A percentile compares a stretch with the other conserved stretches of the same genome.
Evolutionary conservation across 192 early-diverging fungal genomes (phyloP).

Genomic region (Entrophospora sp.): DNA sequence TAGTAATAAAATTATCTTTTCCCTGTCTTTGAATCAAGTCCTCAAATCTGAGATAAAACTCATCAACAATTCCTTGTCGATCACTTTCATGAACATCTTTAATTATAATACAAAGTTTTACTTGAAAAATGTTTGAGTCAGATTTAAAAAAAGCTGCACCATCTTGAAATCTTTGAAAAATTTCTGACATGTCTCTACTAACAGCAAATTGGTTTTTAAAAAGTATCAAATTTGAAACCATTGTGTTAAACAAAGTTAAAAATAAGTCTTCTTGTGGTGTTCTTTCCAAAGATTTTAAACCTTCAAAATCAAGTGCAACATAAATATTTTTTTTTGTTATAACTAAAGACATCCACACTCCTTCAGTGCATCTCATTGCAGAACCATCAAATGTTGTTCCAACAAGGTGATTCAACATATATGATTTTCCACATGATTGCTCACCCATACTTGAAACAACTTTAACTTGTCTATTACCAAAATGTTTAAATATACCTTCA

Average conservation of each 20-base stretch:
- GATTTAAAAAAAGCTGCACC: background rate
- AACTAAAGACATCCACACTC: conserved; percentile 21
- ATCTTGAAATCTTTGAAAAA: conserved; percentile 23
- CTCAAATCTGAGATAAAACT: background rate
- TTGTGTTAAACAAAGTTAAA: background rate
- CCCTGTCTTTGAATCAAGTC: background rate
- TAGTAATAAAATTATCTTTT: conserved; percentile 20
- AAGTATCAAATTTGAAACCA: background rate
- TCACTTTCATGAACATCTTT: conserved; percentile 4
- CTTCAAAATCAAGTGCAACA: conserved; percentile 22
- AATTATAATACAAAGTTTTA: conserved; percentile 11
- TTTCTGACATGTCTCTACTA: conserved; percentile 16
- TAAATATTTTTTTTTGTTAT: background rate
- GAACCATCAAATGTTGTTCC: conserved; percentile 16
- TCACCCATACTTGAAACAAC: conserved; percentile 22
- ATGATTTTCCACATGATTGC: conserved; percentile 19
- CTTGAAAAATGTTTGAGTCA: conserved; percentile 10
- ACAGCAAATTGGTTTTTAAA: conserved; percentile 17
- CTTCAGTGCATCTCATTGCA: conserved; percentile 20
- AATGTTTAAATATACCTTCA: conserved; percentile 15
- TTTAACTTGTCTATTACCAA: conserved; percentile 6
- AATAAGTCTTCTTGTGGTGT: conserved; percentile 10
- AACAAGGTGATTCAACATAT: conserved; percentile 17
- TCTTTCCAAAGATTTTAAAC: conserved; percentile 4
- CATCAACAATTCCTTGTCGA: background rate